Evolutionary conservation across 2,329 filamentous ascomycete genomes (phyloP), one percentile per base, ranked within the genome.

Genomic region (Ampelomyces quisqualis): DNA sequence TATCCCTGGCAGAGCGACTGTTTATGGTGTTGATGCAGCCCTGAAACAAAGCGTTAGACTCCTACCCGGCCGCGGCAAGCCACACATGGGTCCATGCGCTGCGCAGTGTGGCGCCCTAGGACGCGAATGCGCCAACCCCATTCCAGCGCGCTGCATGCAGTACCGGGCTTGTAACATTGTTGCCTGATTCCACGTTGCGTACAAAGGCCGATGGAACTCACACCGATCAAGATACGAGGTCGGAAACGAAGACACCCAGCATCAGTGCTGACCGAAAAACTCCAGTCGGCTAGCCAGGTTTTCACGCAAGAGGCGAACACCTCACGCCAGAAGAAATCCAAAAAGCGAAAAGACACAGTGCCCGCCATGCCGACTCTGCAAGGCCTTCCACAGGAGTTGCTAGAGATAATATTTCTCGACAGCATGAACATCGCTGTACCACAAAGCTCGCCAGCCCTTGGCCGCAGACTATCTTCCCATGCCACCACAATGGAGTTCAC

Each of bases 361-460:
- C 37, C 55, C 42, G 56, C 59, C 14, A 67, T 57, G 58, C 61
- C 64, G 4, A 60, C 59, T 0, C 58, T 68, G 11, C 54, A 64
- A 49, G 60, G 57, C 10, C 58, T 68, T 7, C 65, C 65, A 2
- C 53, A 57, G 27, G 65, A 68, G 42, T 42, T 68, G 6, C 53
- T 68, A 11, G 63, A 68, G 43, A 58, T 64, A 5, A 56, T 68
- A 7, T 68, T 68, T 28, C 51, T 68, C 6, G 40, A 64, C 37
- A 64, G 59, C 43, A 65, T 65, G 62, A 68, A 67, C 43, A 57
- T 58, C 5, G 46, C 58, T 1, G 59, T 68, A 11, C 64, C 65
- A 18, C 57, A 56, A 6, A 51, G 55, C 13, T 67, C 60, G 6
- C 58, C 55, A 4, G 43, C 49, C 6, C 40, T 68, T 4, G 65